phyloP scores from a whole-genome alignment of 2,329 filamentous ascomycete genomes.

The Hymenoscyphus fraxineus region DNA sequence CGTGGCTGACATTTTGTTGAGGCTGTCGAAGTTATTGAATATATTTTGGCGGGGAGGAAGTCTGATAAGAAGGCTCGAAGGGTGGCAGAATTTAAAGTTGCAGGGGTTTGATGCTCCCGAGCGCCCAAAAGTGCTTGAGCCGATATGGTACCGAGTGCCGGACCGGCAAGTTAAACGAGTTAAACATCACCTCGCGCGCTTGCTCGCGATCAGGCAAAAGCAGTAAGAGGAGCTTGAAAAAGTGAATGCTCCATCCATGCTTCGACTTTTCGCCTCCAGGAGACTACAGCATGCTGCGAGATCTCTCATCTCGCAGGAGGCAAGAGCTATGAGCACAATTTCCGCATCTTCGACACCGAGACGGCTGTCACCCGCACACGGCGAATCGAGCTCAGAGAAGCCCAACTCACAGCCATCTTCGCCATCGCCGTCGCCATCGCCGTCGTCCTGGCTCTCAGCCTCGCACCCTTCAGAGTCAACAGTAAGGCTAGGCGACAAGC shows the following conservation, averaged over 20 bases:
- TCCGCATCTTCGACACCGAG: neutral
- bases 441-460: neutral
- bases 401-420: neutral
- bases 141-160: too few species aligned
- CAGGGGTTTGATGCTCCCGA: too few species aligned
- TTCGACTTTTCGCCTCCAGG: neutral
- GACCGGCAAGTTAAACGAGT: too few species aligned
- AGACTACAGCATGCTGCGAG: neutral
- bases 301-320: neutral
- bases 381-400: neutral
- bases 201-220: neutral
- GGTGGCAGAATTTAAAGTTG: too few species aligned
- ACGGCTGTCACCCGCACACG: neutral
- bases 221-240: neutral
- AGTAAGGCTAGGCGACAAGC: neutral
- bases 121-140: too few species aligned
- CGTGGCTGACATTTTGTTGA: slow-evolving; percentile 25
- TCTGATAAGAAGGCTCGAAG: neutral
- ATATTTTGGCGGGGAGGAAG: neutral
- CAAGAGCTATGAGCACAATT: slow-evolving; percentile 3
- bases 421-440: neutral
- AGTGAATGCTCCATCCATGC: slow-evolving; percentile 1
- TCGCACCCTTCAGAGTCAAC: neutral
- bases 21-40: neutral
- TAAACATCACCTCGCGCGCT: neutral